Evolutionary conservation across 2,329 filamentous ascomycete species (phyloP).

Genomic region (Sordariomycetes sp.): DNA sequence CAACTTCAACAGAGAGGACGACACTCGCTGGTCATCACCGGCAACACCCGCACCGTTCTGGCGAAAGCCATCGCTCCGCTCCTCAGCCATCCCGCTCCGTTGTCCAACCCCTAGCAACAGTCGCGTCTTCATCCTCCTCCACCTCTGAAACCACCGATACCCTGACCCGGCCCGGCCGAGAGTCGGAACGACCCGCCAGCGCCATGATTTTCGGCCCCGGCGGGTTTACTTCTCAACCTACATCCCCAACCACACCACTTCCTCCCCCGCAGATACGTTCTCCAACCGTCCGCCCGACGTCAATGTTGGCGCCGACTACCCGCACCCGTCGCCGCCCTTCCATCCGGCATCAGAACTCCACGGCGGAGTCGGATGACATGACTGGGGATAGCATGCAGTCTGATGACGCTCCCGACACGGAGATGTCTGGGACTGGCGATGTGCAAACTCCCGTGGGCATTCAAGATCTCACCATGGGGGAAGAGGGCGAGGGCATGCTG

Average conservation of each 20-base stretch:
- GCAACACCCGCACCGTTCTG: conserved; percentile 37
- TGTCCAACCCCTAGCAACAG: conserved; percentile 57
- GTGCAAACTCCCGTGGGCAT: conserved; percentile 77
- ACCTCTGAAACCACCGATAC: neutral
- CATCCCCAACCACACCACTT: conserved; percentile 78
- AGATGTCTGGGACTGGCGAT: conserved; percentile 70
- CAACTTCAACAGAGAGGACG: neutral
- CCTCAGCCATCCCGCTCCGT: conserved; percentile 38
- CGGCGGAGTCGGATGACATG: conserved; percentile 78
- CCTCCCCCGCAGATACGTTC: conserved; percentile 53
- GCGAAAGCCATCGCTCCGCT: conserved; percentile 38
- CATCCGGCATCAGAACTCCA: conserved; percentile 83
- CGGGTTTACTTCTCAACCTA: conserved; percentile 75
- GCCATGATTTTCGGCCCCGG: conserved; percentile 63
- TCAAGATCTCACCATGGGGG: conserved; percentile 62
- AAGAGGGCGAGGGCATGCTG: conserved; percentile 70
- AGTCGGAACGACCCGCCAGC: conserved; percentile 66
- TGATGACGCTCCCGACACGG: conserved; percentile 66
- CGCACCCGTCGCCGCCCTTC: conserved; percentile 64
- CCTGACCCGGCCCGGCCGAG: neutral
- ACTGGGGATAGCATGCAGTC: conserved; percentile 73
- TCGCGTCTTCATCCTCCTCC: conserved; percentile 32
- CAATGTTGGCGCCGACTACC: conserved; percentile 38
- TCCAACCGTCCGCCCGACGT: conserved; percentile 41
- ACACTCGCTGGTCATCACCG: conserved; percentile 27